Conservation (phyloP, 2,329 filamentous ascomycete genomes). For the Fusarium sp. region DNA sequence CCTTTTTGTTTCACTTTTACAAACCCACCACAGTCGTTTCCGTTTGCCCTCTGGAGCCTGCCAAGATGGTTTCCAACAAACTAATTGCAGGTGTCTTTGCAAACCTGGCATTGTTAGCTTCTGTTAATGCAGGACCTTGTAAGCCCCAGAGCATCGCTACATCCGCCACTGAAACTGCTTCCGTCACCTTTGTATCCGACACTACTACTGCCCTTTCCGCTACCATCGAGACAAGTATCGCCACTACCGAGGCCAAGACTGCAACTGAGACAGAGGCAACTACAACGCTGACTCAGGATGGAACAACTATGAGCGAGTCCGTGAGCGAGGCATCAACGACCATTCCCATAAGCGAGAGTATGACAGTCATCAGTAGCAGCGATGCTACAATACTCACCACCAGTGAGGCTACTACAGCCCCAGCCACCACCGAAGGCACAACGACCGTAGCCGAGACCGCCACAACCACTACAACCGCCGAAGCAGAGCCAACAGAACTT, state of each 20-base stretch:
- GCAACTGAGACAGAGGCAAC: background rate
- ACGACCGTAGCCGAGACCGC: background rate
- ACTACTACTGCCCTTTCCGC: background rate
- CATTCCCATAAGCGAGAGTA: accelerated
- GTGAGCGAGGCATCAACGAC: background rate
- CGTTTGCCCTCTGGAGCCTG: accelerated
- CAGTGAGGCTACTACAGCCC: background rate
- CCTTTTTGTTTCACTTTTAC: background rate
- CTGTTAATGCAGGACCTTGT: background rate
- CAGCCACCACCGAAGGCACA: background rate
- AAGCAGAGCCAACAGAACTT: background rate
- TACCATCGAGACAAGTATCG: background rate
- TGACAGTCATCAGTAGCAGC: background rate
- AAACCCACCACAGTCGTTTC: background rate
- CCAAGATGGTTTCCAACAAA: background rate
- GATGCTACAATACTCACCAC: accelerated
- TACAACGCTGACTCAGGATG: background rate
- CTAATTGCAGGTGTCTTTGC: background rate
- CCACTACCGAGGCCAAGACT: accelerated
- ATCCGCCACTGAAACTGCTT: background rate
- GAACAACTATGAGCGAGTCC: background rate
- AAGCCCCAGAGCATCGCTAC: background rate
- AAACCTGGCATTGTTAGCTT: background rate
- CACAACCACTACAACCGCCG: background rate
- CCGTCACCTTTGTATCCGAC: background rate